phyloP scores from a whole-genome alignment of 768 basidiomycete species.

The Mycena metata region DNA sequence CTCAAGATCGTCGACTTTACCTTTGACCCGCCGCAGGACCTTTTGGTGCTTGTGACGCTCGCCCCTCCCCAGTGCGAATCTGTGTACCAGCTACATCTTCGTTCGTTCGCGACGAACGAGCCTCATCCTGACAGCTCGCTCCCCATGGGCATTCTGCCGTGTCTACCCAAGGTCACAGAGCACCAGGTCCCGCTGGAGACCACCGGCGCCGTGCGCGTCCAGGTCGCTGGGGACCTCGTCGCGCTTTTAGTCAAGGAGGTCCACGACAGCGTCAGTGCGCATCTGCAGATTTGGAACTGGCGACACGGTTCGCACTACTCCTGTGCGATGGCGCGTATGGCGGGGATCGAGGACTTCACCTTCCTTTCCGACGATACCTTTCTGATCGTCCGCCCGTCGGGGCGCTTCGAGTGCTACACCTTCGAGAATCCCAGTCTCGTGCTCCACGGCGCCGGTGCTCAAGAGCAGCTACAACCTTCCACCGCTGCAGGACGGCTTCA shows the following conservation, averaged over 20 bases:
- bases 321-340: constrained; percentile 56
- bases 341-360: constrained; percentile 67
- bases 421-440: constrained; percentile 55
- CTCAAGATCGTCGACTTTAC: constrained; percentile 67
- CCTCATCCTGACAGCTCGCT: constrained; percentile 61
- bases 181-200: constrained; percentile 47
- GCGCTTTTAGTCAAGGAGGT: constrained; percentile 65
- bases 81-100: constrained; percentile 64
- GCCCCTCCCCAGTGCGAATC: constrained; percentile 58
- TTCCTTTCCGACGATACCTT: constrained; percentile 62
- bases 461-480: constrained; percentile 59
- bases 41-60: constrained; percentile 64
- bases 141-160: constrained; percentile 51
- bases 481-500: constrained; percentile 56
- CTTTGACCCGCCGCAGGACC: constrained; percentile 68
- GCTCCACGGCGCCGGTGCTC: constrained; percentile 48
- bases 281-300: constrained; percentile 69
- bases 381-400: constrained; percentile 61
- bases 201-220: constrained; percentile 59
- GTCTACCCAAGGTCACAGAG: constrained; percentile 50
- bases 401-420: constrained; percentile 63
- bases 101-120: constrained; percentile 64
- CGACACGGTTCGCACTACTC: constrained; percentile 53
- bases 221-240: constrained; percentile 61
- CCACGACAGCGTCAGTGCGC: constrained; percentile 54